These are phyloP conservation scores for Aureobasidium sp. DNA, from an alignment of 2,329 filamentous ascomycete species.

Conservation along the genomic window DNA sequence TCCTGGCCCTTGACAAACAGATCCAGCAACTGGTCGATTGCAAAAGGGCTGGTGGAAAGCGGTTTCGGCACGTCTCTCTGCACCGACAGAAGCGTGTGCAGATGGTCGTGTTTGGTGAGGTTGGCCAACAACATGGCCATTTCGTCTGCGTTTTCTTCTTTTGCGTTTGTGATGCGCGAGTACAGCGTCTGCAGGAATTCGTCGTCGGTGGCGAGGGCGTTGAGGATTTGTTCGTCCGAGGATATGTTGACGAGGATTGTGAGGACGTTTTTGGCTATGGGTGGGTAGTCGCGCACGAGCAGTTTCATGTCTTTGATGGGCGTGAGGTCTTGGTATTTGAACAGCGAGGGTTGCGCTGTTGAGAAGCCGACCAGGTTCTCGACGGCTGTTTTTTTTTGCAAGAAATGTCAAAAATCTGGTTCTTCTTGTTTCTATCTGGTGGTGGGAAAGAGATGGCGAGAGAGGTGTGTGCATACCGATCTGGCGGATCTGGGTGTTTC, in stretches of 20 bases:
- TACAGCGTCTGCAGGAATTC: constrained; percentile 71
- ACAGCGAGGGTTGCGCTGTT: constrained; percentile 68
- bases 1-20: constrained; percentile 90
- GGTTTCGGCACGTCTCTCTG: constrained; percentile 61
- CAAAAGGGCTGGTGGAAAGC: constrained; percentile 64
- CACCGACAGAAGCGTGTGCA: constrained; percentile 62
- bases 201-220: constrained; percentile 68
- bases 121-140: constrained; percentile 91
- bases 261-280: constrained; percentile 87
- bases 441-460: too few species aligned
- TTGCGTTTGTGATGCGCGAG: constrained; percentile 60
- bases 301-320: constrained; percentile 85
- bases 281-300: constrained; percentile 75
- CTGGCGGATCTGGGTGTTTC: constrained; percentile 82
- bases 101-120: constrained; percentile 68
- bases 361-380: constrained; percentile 83
- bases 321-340: constrained; percentile 71
- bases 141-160: constrained; percentile 76
- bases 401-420: not conserved
- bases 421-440: not conserved
- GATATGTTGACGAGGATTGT: constrained; percentile 85
- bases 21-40: constrained; percentile 87
- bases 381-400: constrained; percentile 48
- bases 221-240: constrained; percentile 67
- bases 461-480: constrained; percentile 58